phyloP scores from a whole-genome alignment of 495 filamentous ascomycete genomes.

The Hypoxylon fuscum region DNA sequence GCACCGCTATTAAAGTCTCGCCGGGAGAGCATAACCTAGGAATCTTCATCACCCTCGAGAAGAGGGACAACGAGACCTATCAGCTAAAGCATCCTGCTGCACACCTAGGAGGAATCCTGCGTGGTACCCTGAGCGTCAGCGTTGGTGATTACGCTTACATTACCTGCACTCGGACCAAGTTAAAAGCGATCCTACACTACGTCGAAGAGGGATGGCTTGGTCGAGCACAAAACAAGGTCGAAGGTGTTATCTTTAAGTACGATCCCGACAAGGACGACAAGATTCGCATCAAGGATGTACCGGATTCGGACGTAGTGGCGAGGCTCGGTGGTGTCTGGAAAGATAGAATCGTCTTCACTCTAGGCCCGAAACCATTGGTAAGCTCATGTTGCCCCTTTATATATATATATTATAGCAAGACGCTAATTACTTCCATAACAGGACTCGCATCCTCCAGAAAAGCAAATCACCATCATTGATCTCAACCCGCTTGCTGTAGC shows the following conservation, averaged over 20 bases:
- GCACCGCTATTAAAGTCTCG: slow-evolving; percentile 88
- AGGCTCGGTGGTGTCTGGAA: slow-evolving; percentile 85
- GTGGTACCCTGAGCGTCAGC: slow-evolving; percentile 82
- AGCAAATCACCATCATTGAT: slow-evolving; percentile 81
- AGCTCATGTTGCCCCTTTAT: slow-evolving; percentile 25
- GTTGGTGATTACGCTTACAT: slow-evolving; percentile 89
- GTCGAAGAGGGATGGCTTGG: slow-evolving; percentile 95
- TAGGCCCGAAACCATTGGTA: slow-evolving; percentile 62
- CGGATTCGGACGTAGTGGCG: slow-evolving; percentile 82
- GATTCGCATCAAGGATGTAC: slow-evolving; percentile 81
- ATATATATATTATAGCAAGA: not conserved
- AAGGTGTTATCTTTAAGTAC: slow-evolving; percentile 90
- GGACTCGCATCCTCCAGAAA: slow-evolving; percentile 60
- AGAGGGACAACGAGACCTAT: slow-evolving; percentile 86
- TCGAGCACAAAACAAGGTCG: slow-evolving; percentile 86
- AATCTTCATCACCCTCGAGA: slow-evolving; percentile 89
- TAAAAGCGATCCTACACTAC: slow-evolving; percentile 92
- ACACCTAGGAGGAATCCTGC: slow-evolving; percentile 87
- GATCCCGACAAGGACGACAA: slow-evolving; percentile 82
- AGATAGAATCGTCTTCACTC: slow-evolving; percentile 62
- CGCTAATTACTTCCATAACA: slow-evolving; percentile 23
- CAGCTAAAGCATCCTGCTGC: slow-evolving; percentile 93
- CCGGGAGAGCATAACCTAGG: slow-evolving; percentile 94
- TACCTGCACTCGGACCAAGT: slow-evolving; percentile 83
- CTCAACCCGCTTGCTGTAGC: slow-evolving; percentile 79